Evolutionary conservation across 2,329 filamentous ascomycete genomes (phyloP), one percentile per base, ranked within the genome.

Genomic region (Colletotrichum sansevieriae): DNA sequence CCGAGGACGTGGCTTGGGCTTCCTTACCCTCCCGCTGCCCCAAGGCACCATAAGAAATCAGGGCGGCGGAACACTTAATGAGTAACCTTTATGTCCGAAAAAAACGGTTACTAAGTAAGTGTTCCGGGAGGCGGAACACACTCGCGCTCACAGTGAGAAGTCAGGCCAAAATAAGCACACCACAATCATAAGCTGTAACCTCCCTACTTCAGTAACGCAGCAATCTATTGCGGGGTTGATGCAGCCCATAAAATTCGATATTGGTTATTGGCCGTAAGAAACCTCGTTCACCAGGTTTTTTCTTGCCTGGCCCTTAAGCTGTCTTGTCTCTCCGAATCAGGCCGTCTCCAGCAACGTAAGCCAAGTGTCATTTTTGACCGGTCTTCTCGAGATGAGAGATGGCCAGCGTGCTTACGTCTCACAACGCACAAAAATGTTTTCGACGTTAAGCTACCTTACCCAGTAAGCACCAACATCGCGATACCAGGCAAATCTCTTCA

Each of bases 161-260:
- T 7, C 29, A 29, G 29, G 29, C 25, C 20, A 52, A 49, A 18
- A 33, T 15, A 41, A 58, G 35, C 29, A 49, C 22, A 41, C 35
- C 58, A 56, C 49, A 55, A 59, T 44, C 10, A 65, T 15, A 35
- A 41, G 35, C 33, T 22, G 22, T 3, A 37, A 15, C 54, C 44
- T 29, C 25, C 25, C 25, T 18, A 18, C 18, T 18, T 18, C 18
- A 18, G 5, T 8, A 29, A 29, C 29, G 8, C 29, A 29, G 60
- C 46, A 64, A 58, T 41, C 54, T 41, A 51, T 44, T 65, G 65
- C 49, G 65, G 65, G 65, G 55, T 51, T 61, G 55, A 65, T 44
- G 49, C 54, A 37, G 35, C 49, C 55, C 22, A 55, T 20, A 15
- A 29, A 18, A 35, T 46, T 25, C n/a, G 25, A 37, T 9, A 44